Evolutionary conservation across 2,329 filamentous ascomycete species (phyloP).

Genomic region (Monilinia fructigena): DNA sequence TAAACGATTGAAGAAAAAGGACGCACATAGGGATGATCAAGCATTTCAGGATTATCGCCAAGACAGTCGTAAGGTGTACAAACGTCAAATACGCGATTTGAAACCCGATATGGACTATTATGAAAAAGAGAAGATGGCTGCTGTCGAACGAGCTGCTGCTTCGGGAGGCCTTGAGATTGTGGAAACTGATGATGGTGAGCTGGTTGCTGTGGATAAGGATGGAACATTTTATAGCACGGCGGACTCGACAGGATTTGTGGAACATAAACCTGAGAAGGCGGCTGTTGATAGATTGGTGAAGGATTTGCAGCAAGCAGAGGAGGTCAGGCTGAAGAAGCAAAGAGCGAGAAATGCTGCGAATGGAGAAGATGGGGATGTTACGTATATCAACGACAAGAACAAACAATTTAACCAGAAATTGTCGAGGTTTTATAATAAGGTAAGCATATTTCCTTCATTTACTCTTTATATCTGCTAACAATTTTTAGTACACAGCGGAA

Average conservation of each 20-base stretch:
- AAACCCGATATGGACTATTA: conserved; percentile 79
- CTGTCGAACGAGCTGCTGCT: conserved; percentile 80
- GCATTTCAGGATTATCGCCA: conserved; percentile 86
- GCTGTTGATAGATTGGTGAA: conserved; percentile 84
- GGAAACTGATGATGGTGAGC: conserved; percentile 90
- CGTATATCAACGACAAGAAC: conserved; percentile 99
- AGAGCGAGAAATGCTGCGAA: conserved; percentile 73
- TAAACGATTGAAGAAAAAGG: conserved; percentile 82
- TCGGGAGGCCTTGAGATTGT: conserved; percentile 87
- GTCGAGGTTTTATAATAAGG: conserved; percentile 91
- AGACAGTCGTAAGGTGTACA: conserved; percentile 90
- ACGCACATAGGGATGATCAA: conserved; percentile 75
- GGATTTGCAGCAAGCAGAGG: conserved; percentile 86
- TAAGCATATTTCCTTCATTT: conserved; percentile 38
- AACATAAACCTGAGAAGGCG: conserved; percentile 83
- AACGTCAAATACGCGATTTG: conserved; percentile 79
- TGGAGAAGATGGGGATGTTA: conserved; percentile 87
- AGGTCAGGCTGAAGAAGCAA: conserved; percentile 80
- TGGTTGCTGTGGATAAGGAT: conserved; percentile 89
- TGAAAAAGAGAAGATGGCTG: conserved; percentile 78
- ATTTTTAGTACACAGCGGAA: conserved; percentile 76
- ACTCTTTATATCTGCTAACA: conserved; percentile 31
- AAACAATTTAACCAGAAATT: conserved; percentile 99
- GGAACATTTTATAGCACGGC: conserved; percentile 89
- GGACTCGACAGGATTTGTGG: conserved; percentile 75